Evolutionary conservation across 2,329 filamentous ascomycete genomes (phyloP), one percentile per base, ranked within the genome.

Genomic region (Scedosporium aurantiacum): DNA sequence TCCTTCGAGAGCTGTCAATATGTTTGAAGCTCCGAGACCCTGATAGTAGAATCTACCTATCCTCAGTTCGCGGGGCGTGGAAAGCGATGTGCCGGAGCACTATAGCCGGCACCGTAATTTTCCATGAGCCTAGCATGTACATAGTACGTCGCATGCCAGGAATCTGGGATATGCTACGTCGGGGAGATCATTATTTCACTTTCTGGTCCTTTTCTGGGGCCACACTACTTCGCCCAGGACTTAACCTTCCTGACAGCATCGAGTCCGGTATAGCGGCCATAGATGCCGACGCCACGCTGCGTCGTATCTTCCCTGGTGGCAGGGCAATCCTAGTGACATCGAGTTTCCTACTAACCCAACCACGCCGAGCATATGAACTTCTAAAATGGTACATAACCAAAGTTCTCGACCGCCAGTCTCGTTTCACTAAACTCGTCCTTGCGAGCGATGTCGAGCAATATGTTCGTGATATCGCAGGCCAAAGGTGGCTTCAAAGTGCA

Each of bases 51-150:
- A 70, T 84, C 8, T 77, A 73, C 32, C 73, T 71, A 5, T 76
- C 74, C 57, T 66, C 75, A 12, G 67, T 67, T 1, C 41, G 72
- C 5, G 80, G 81, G 1, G 72, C 78, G 7, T 84, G 82, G 81
- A 63, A 68, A 4, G 70, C 69, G 18, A 83, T 84, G 63, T 32
- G 69, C 7, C 69, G 68, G 18, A 63, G 65, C 2, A 62, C 62
- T 12, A 61, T 66, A 0, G 58, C 66, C 50, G 69, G 72, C 21
- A 63, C 67, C 57, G 67, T 81, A 10, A 75, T 82, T 41, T 68
- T 82, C 2, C 78, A 82, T 62, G 77, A 81, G 66, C 69, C 73
- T 12, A 70, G 70, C 4, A 64, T 73, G 8, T 72, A 70, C 66
- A 68, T 68, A 4, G 63, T 79, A 5, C 70, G 76, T 6, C 69